phyloP scores from a whole-genome alignment of 495 filamentous ascomycete species.

The Gamarada debralockiae region DNA sequence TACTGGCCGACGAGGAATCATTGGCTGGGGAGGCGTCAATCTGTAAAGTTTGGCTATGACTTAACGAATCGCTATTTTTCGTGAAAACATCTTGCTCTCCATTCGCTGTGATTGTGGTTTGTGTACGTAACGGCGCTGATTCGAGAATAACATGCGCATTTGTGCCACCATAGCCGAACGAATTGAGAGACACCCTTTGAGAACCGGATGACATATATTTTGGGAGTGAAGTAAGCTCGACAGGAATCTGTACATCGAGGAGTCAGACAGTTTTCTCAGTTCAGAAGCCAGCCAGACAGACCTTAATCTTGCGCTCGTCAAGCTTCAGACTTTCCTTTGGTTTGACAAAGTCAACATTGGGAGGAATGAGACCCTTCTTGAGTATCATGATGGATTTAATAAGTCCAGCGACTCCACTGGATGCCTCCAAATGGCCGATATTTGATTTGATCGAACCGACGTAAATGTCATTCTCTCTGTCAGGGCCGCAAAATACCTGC shows the following conservation, averaged over 20 bases:
- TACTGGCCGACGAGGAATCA: no score
- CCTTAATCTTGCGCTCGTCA: conserved; percentile 36
- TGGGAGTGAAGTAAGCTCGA: background rate
- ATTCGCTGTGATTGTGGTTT: background rate
- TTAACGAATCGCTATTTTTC: no score
- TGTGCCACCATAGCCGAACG: conserved; percentile 44
- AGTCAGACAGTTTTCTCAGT: no score
- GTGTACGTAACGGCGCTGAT: conserved; percentile 31
- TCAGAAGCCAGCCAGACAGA: no score
- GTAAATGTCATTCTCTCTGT: conserved; percentile 25
- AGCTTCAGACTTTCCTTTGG: conserved; percentile 42
- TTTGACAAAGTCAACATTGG: conserved; percentile 44
- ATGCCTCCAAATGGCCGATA: conserved; percentile 54
- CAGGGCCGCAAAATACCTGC: conserved; percentile 33
- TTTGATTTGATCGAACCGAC: conserved; percentile 57
- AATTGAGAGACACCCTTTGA: background rate
- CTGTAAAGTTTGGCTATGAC: no score
- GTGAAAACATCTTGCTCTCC: no score
- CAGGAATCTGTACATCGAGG: background rate
- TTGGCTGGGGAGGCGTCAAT: no score
- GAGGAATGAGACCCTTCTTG: conserved; percentile 48
- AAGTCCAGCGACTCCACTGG: conserved; percentile 47
- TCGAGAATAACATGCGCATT: conserved; percentile 33
- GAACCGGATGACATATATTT: background rate
- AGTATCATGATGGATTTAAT: conserved; percentile 55